Conservation (phyloP, 1,139 yeast genomes). For the Suhomyces coccinellae region DNA sequence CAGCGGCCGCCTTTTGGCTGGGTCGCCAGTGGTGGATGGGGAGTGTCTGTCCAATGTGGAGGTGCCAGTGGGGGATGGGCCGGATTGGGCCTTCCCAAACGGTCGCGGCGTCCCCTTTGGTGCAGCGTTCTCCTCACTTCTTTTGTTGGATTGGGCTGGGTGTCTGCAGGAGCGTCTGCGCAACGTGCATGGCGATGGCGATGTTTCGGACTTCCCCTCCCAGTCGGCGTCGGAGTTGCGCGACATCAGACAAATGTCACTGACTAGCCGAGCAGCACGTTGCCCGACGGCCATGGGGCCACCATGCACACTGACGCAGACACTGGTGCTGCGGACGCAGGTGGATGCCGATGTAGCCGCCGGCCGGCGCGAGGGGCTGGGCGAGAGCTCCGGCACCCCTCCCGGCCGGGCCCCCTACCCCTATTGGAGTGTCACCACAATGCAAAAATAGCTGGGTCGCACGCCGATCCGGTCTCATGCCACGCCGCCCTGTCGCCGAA, state of each 20-base stretch:
- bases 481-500: neutral
- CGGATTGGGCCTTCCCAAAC: too few relatives aligned
- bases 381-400: too few relatives aligned
- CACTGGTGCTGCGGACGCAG: neutral
- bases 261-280: neutral
- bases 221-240: constrained; percentile 3
- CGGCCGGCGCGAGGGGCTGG: too few relatives aligned
- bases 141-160: constrained; percentile 10
- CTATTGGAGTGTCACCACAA: neutral
- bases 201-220: constrained; percentile 10
- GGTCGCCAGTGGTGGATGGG: neutral
- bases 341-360: too few relatives aligned
- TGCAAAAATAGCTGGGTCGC: too few relatives aligned
- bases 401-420: neutral
- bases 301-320: neutral
- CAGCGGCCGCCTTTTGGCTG: too few relatives aligned
- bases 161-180: constrained; percentile 6
- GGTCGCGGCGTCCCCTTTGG: neutral
- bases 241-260: neutral
- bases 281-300: neutral
- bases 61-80: too few relatives aligned
- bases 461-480: too few relatives aligned
- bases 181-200: constrained; percentile 8
- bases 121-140: constrained; percentile 8
- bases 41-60: neutral